These are phyloP conservation scores for Brassica balearica DNA, from an alignment of 441 rosid species.

Conservation along the genomic window DNA sequence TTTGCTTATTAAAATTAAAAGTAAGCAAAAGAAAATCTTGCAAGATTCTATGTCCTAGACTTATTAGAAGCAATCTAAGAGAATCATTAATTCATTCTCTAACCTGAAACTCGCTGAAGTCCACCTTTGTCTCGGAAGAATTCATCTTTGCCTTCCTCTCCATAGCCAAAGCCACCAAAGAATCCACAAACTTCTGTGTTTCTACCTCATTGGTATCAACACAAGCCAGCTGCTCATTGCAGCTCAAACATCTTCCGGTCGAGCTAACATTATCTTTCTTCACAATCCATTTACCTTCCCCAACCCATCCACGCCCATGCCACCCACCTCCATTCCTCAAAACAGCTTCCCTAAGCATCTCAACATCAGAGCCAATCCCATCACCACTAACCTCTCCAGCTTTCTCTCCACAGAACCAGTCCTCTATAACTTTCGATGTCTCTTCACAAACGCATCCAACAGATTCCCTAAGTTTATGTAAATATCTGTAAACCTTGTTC, in stretches of 20 bases:
- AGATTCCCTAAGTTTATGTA: slow-evolving; percentile 73
- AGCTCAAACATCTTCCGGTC: slow-evolving; percentile 63
- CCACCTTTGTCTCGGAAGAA: slow-evolving; percentile 50
- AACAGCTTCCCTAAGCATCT: slow-evolving; percentile 50
- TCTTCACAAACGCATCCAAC: slow-evolving; percentile 67
- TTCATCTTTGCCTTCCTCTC: slow-evolving; percentile 78
- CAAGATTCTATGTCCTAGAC: not conserved
- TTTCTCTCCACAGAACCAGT: slow-evolving; percentile 60
- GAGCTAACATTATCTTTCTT: slow-evolving; percentile 53
- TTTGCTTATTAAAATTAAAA: not conserved
- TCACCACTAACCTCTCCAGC: slow-evolving; percentile 42
- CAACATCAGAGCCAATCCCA: slow-evolving; percentile 34
- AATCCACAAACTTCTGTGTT: slow-evolving; percentile 66
- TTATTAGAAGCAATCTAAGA: not conserved
- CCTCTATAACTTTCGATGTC: slow-evolving; percentile 57
- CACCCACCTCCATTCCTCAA: slow-evolving; percentile 81
- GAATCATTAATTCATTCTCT: slow-evolving; percentile 12
- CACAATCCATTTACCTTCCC: slow-evolving; percentile 69
- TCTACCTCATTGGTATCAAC: slow-evolving; percentile 70
- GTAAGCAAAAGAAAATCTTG: not conserved
- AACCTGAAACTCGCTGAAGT: slow-evolving; percentile 87
- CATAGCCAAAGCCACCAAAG: slow-evolving; percentile 73
- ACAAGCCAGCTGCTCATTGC: slow-evolving; percentile 61
- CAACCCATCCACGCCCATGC: slow-evolving; percentile 91
- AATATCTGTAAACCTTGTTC: slow-evolving; percentile 67